Percentiles rank a stretch among this genome's conserved stretches.
Evolutionary conservation across 2,329 filamentous ascomycete species (phyloP).

Genomic region (Pseudofabraea citricarpa): DNA sequence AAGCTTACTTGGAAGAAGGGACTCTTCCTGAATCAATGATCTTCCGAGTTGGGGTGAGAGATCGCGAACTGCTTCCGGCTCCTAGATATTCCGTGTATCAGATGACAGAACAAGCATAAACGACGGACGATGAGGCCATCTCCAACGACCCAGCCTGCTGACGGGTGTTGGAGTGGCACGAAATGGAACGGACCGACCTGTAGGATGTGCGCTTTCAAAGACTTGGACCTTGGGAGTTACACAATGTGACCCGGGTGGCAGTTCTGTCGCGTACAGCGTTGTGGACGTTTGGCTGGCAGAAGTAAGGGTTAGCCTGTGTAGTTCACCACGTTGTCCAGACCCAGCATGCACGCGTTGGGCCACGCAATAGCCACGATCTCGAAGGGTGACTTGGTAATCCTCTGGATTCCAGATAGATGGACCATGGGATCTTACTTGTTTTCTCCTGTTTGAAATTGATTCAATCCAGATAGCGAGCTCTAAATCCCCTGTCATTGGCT

Average conservation of each 20-base stretch:
- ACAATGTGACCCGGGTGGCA: slow-evolving; percentile 9
- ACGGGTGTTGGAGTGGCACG: slow-evolving; percentile 10
- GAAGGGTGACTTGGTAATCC: too few relatives aligned
- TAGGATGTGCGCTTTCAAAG: slow-evolving; percentile 7
- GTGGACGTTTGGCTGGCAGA: neutral
- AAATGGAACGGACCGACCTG: slow-evolving; percentile 17
- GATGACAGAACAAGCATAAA: slow-evolving; percentile 9
- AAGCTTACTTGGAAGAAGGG: neutral
- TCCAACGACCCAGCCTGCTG: slow-evolving; percentile 15
- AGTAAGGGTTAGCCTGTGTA: neutral
- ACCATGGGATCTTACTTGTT: too few relatives aligned
- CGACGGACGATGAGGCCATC: slow-evolving; percentile 1
- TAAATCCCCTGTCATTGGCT: too few relatives aligned
- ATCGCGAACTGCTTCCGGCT: slow-evolving; percentile 7
- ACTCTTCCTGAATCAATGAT: too few relatives aligned
- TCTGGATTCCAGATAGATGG: too few relatives aligned
- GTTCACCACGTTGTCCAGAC: neutral
- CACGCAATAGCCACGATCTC: neutral
- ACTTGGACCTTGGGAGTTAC: too few relatives aligned
- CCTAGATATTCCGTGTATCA: slow-evolving; percentile 14
- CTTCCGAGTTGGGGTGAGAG: too few relatives aligned
- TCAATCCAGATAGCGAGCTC: too few relatives aligned
- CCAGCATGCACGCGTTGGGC: neutral
- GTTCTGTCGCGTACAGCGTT: slow-evolving; percentile 7
- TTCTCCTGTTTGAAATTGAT: too few relatives aligned